Conservation (phyloP, 140 eudicot genomes). For the Senecio squalidus region DNA sequence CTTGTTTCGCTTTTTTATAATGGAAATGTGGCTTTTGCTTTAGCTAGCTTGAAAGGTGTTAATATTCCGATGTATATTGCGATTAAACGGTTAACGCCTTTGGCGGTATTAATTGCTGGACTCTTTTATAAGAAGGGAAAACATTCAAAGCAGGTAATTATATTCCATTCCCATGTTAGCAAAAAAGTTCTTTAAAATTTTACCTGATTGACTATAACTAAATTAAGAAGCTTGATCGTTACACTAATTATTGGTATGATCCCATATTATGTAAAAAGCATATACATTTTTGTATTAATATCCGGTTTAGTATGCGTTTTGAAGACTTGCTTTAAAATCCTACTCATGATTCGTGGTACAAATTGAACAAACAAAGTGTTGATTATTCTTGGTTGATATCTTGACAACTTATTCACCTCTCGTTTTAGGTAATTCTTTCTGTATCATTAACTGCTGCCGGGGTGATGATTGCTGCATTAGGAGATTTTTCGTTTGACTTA, state of each 20-base stretch:
- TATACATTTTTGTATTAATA: neutral
- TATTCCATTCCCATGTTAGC: conserved; percentile 4
- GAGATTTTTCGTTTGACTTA: conserved; percentile 91
- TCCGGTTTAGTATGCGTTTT: neutral
- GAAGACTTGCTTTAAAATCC: neutral
- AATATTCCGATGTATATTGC: conserved; percentile 99
- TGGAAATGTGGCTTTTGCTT: conserved; percentile 96
- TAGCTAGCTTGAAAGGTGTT: conserved; percentile 97
- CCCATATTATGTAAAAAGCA: neutral
- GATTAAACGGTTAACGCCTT: conserved; percentile 88
- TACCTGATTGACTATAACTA: too few relatives aligned
- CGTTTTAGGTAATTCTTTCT: conserved; percentile 75
- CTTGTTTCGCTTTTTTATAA: conserved; percentile 87
- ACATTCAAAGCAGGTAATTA: conserved; percentile 71
- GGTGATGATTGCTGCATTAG: conserved; percentile 88
- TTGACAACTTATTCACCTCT: conserved; percentile 1
- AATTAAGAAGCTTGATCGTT: too few relatives aligned
- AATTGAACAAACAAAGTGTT: neutral
- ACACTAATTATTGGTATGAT: neutral
- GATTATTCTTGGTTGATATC: neutral
- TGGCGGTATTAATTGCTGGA: conserved; percentile 84
- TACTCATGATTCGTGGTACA: neutral
- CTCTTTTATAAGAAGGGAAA: conserved; percentile 69
- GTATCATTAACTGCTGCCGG: conserved; percentile 87
- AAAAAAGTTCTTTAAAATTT: neutral